phyloP scores from a whole-genome alignment of 192 early-diverging fungal species.

The Coemansia sp. region DNA sequence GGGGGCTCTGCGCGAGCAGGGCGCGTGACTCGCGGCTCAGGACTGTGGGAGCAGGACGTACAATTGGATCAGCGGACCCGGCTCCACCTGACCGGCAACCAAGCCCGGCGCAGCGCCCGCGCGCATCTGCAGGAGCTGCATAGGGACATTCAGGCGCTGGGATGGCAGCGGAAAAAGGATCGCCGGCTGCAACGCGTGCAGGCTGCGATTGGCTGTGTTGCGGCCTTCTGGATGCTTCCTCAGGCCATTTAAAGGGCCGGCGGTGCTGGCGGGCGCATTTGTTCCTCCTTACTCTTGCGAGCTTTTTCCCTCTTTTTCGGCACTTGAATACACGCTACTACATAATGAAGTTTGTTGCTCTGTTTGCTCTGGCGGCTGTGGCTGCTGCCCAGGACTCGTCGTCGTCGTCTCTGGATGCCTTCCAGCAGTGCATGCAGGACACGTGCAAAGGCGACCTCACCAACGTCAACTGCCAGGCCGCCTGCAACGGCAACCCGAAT shows the following conservation, averaged over 20 bases:
- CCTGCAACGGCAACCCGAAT: slow-evolving; percentile 40
- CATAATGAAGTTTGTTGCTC: slow-evolving; percentile 44
- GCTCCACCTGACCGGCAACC: slow-evolving; percentile 1
- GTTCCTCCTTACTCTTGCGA: too few species aligned
- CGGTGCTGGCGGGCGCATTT: too few species aligned
- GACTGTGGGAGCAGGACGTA: background rate
- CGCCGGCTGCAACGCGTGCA: background rate
- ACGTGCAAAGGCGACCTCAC: slow-evolving; percentile 28
- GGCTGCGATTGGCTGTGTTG: background rate
- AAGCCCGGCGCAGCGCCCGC: too few species aligned
- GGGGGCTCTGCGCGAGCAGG: slow-evolving; percentile 7
- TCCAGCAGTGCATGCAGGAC: slow-evolving; percentile 37
- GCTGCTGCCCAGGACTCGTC: slow-evolving; percentile 24
- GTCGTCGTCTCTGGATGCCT: slow-evolving; percentile 19
- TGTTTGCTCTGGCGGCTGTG: slow-evolving; percentile 25
- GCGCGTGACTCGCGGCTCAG: slow-evolving; percentile 5
- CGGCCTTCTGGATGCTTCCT: background rate
- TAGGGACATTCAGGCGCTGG: too few species aligned
- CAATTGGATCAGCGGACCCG: slow-evolving; percentile 12
- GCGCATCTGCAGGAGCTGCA: too few species aligned
- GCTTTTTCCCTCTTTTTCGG: background rate
- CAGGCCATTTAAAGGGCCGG: too few species aligned
- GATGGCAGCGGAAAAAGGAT: background rate
- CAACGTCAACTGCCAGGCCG: slow-evolving; percentile 47
- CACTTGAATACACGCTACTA: slow-evolving; percentile 2